Evolutionary conservation across 176 grass and related monocot species (phyloP).

Genomic region (Aegilops sharonensis): DNA sequence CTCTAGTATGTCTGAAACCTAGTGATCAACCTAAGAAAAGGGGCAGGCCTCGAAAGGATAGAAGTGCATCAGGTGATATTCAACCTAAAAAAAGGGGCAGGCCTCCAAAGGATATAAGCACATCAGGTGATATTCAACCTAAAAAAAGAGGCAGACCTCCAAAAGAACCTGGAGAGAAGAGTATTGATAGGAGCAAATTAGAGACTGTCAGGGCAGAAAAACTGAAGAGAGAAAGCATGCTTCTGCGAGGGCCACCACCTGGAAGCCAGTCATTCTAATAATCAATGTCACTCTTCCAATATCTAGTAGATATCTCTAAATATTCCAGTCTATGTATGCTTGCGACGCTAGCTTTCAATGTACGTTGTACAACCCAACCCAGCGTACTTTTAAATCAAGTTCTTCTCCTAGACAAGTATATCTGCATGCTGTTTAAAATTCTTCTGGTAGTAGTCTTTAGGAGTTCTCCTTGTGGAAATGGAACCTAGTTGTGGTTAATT

Average conservation of each 20-base stretch:
- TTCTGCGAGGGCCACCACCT: slow-evolving; percentile 1
- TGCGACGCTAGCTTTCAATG: slow-evolving; percentile 31
- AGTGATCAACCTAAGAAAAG: slow-evolving; percentile 47
- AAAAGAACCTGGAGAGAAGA: slow-evolving; percentile 33
- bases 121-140: slow-evolving; percentile 8
- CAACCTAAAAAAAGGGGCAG: slow-evolving; percentile 43
- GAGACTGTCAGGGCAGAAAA: slow-evolving; percentile 51
- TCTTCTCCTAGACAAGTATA: slow-evolving; percentile 51
- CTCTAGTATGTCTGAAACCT: slow-evolving; percentile 13
- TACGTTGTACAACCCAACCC: slow-evolving; percentile 47
- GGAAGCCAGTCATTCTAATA: slow-evolving; percentile 41
- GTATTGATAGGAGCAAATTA: slow-evolving; percentile 17
- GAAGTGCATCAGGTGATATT: not conserved
- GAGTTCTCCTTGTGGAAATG: slow-evolving; percentile 96
- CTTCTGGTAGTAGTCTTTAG: slow-evolving; percentile 34
- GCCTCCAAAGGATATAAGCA: slow-evolving; percentile 33
- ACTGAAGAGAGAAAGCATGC: slow-evolving; percentile 59
- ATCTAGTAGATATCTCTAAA: slow-evolving; percentile 19
- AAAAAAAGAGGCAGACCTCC: slow-evolving; percentile 58
- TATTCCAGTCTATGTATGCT: slow-evolving; percentile 41
- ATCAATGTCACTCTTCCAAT: slow-evolving; percentile 24
- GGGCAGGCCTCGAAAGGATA: slow-evolving; percentile 50
- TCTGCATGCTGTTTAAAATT: slow-evolving; percentile 29
- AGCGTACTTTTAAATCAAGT: slow-evolving; percentile 28
- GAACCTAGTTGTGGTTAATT: not conserved